Conservation (phyloP, 306 rosid genomes). For the Cicer yamashitae region DNA sequence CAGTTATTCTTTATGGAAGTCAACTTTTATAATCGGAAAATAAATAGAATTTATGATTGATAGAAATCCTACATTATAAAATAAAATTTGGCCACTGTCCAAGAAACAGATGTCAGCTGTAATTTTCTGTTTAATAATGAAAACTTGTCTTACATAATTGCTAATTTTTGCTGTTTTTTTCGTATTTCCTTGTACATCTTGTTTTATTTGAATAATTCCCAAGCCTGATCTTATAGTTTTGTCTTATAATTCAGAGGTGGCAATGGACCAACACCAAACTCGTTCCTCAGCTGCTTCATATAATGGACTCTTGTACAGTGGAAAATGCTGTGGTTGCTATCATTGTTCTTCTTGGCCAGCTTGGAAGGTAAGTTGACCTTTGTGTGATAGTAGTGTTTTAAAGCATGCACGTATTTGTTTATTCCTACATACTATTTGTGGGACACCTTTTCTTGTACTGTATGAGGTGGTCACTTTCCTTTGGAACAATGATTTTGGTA, state of each 20-base stretch:
- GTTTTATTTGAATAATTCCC: constrained; percentile 23
- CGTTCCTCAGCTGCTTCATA: constrained; percentile 61
- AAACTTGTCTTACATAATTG: not conserved
- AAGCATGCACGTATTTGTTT: not conserved
- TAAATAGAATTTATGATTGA: not conserved
- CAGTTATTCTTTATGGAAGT: constrained; percentile 8
- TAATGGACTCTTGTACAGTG: constrained; percentile 56
- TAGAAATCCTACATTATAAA: constrained; percentile 8
- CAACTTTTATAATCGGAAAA: constrained; percentile 2
- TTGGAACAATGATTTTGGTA: not conserved
- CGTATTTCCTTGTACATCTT: not conserved
- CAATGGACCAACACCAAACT: constrained; percentile 61
- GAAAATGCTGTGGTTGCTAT: constrained; percentile 58
- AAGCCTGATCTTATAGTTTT: constrained; percentile 38
- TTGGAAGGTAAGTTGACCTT: constrained; percentile 67
- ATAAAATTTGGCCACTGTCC: not conserved
- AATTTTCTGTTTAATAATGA: not conserved
- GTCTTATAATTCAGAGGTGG: constrained; percentile 72
- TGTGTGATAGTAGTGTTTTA: constrained; percentile 17
- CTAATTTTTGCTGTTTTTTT: not conserved
- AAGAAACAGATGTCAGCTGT: not conserved
- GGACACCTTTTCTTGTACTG: constrained; percentile 13
- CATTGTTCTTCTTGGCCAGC: constrained; percentile 77
- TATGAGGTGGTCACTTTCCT: not conserved
- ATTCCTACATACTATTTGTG: not conserved